Evolutionary conservation across 768 basidiomycete genomes (phyloP).

Genomic region (Suillus sp.): DNA sequence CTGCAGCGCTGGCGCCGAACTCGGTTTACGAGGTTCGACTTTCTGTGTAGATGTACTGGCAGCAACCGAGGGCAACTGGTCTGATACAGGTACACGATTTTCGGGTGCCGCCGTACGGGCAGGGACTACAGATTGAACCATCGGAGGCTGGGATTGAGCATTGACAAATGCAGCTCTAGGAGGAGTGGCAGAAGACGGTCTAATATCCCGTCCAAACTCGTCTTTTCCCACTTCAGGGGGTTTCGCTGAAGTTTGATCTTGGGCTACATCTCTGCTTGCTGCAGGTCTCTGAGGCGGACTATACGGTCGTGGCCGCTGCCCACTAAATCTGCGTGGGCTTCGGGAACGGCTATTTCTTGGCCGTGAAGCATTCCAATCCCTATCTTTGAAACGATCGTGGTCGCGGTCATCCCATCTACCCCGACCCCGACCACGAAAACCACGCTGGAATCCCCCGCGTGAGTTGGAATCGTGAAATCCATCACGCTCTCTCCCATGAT

Average conservation of each 20-base stretch:
- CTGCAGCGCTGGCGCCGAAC: constrained; percentile 42
- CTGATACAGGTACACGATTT: constrained; percentile 49
- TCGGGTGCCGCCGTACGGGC: constrained; percentile 46
- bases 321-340: constrained; percentile 67
- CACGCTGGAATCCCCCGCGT: constrained; percentile 58
- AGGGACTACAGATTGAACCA: constrained; percentile 43
- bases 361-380: constrained; percentile 40
- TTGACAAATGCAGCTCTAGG: constrained; percentile 31
- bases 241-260: constrained; percentile 31
- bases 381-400: constrained; percentile 44
- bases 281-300: constrained; percentile 60
- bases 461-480: constrained; percentile 48
- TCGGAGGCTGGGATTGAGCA: constrained; percentile 32
- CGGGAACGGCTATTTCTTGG: constrained; percentile 67
- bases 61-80: constrained; percentile 47
- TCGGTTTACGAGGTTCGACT: constrained; percentile 32
- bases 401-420: constrained; percentile 64
- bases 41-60: constrained; percentile 58
- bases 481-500: constrained; percentile 46
- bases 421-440: constrained; percentile 61
- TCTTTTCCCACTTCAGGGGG: constrained; percentile 56
- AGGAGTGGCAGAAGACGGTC: constrained; percentile 48
- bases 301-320: constrained; percentile 54
- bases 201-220: constrained; percentile 85
- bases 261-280: constrained; percentile 30